These are phyloP conservation scores for Backusella psychrophila DNA, from an alignment of 192 early-diverging fungal genomes.

Conservation along the genomic window DNA sequence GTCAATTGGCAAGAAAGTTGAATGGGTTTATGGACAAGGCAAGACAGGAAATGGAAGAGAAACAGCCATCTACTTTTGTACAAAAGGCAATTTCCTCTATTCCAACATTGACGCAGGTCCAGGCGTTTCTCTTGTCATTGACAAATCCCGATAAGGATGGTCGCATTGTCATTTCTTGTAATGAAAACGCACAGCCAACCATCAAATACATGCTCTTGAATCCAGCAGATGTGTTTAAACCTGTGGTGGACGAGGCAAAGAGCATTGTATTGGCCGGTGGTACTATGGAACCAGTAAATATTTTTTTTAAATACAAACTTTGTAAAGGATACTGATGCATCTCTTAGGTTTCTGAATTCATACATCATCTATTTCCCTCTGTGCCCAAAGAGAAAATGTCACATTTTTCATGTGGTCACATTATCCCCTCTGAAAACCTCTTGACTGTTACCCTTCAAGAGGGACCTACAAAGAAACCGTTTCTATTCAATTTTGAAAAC, in stretches of 20 bases:
- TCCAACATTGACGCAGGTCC: conserved; percentile 42
- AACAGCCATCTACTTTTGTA: neutral
- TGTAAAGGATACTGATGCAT: neutral
- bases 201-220: conserved; percentile 88
- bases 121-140: conserved; percentile 55
- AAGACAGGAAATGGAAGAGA: conserved; percentile 14
- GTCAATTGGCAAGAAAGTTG: conserved; percentile 66
- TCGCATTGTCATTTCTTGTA: conserved; percentile 51
- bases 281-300: conserved; percentile 83
- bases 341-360: conserved; percentile 43
- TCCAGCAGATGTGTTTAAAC: conserved; percentile 75
- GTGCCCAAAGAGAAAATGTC: conserved; percentile 45
- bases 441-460: conserved; percentile 59
- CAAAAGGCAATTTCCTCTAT: conserved; percentile 23
- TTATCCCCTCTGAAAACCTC: conserved; percentile 78
- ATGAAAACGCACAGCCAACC: neutral
- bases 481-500: conserved; percentile 71
- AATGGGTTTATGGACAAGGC: conserved; percentile 52
- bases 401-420: conserved; percentile 81
- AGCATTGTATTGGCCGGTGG: conserved; percentile 89
- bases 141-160: conserved; percentile 68
- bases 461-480: conserved; percentile 59
- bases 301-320: neutral
- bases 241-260: conserved; percentile 75
- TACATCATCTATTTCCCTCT: conserved; percentile 52